Base-by-base conservation (phyloP, 768 basidiomycete genomes). In the Russula abietina region DNA sequence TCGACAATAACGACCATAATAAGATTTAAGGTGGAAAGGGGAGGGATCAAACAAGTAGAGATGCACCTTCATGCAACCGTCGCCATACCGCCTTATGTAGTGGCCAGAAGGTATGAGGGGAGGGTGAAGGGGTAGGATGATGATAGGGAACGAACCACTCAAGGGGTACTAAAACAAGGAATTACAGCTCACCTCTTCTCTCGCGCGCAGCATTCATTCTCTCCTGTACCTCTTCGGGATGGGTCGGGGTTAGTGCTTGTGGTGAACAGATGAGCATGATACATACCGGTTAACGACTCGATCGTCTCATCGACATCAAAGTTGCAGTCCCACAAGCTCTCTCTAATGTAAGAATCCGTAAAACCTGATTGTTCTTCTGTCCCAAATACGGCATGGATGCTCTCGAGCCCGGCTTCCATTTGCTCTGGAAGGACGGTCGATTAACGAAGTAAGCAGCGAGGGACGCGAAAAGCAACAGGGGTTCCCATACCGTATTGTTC, bases 281-380 rank as follows among this genome's bases (percentile, higher is more conserved):
- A 77, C 87, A 66, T 64, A 93, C 93, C 87, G 41, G 88, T 67
- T 30, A 91, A 77, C 83, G 85, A 91, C 36, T 83, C 76, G 11
- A 96, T 75, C 19, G 89, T 84, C 72, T 86, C 81, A 38, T 92
- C 85, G 17, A 89, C 80, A 70, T 96, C 86, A 69, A 96, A 98
- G 73, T 89, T 90, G 69, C 77, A 84, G 69, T 98, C 85, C 89
- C 93, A 98, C 51, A 98, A 77, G 0, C 82, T 79, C 65, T 92
- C 88, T 70, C 81, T 83, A 71, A 99, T 89, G 55, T 85, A 79
- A 38, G 77, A 73, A 72, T 96, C 91, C 48, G 88, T 79, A 50
- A 96, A 74, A 8, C 85, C 88, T 36, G 86, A 86, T 28, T 79
- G 69, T 17, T 80, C 80, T 70, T 83, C 83, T 57, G 80, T 73